phyloP scores from a whole-genome alignment of 441 rosid species.

The Mallotus repandus region DNA sequence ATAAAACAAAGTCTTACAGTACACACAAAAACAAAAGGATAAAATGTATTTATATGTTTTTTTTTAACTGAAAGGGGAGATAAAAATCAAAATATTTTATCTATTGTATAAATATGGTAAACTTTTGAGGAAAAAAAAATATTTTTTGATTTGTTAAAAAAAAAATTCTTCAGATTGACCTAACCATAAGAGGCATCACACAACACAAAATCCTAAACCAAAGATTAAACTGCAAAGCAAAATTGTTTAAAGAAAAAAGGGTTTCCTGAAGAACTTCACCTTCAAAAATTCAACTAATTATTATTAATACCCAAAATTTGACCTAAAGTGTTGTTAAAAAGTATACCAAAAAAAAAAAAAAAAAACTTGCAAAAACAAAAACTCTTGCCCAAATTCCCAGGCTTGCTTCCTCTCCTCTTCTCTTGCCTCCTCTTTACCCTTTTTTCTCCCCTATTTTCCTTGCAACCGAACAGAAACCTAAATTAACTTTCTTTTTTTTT shows the following conservation, averaged over 20 bases:
- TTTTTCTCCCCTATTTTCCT: slow-evolving; percentile 11
- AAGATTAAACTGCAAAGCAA: background rate
- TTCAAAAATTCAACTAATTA: too few species aligned
- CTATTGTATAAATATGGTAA: too few species aligned
- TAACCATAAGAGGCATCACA: too few species aligned
- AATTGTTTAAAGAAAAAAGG: background rate
- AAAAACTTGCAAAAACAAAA: background rate
- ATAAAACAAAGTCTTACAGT: too few species aligned
- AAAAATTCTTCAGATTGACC: too few species aligned
- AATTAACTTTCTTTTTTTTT: background rate
- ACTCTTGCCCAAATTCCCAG: background rate
- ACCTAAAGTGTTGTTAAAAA: background rate
- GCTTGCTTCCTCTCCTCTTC: background rate
- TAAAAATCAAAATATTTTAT: too few species aligned
- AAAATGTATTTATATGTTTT: too few species aligned
- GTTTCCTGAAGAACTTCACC: too few species aligned
- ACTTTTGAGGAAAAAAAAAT: too few species aligned
- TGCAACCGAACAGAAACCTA: slow-evolving; percentile 10
- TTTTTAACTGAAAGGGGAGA: too few species aligned
- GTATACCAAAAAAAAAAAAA: background rate
- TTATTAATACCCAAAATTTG: background rate
- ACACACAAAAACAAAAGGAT: too few species aligned
- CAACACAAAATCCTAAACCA: background rate
- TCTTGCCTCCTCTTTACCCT: background rate
- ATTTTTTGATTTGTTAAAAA: too few species aligned